These are phyloP conservation scores for Xylaria sp. DNA, from an alignment of 2,329 filamentous ascomycete species.

Conservation along the genomic window DNA sequence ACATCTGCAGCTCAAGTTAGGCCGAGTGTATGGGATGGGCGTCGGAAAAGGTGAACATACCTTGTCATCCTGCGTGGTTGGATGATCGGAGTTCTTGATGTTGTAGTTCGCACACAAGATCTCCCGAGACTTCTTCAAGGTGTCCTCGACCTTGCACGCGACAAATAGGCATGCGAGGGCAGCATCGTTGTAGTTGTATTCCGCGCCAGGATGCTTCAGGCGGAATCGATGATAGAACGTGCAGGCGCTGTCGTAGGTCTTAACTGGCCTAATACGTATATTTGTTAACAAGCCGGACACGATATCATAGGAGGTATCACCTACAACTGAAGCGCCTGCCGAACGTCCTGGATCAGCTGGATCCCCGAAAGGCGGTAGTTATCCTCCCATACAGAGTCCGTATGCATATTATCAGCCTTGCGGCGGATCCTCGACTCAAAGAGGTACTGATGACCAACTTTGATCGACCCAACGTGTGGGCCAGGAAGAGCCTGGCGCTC, in stretches of 20 bases:
- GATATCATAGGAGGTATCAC: conserved; percentile 37
- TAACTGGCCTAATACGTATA: conserved; percentile 66
- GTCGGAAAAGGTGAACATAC: conserved; percentile 48
- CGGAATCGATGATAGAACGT: conserved; percentile 95
- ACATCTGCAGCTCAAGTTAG: conserved; percentile 57
- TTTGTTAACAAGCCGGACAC: neutral
- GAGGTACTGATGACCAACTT: conserved; percentile 67
- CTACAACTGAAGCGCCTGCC: conserved; percentile 77
- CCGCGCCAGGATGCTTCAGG: conserved; percentile 78
- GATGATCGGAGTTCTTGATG: conserved; percentile 70
- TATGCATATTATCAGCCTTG: conserved; percentile 68
- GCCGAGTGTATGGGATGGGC: neutral
- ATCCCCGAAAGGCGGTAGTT: conserved; percentile 82
- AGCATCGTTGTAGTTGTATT: conserved; percentile 86
- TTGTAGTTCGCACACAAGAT: conserved; percentile 92
- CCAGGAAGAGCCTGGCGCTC: conserved; percentile 9
- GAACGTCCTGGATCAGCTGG: conserved; percentile 83
- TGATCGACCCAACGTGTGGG: conserved; percentile 36
- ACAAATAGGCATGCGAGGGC: conserved; percentile 87
- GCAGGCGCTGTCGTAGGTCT: conserved; percentile 89
- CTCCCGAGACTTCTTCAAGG: conserved; percentile 92
- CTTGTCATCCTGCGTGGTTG: conserved; percentile 77
- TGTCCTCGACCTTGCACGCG: conserved; percentile 97
- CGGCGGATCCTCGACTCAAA: conserved; percentile 80
- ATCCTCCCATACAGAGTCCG: conserved; percentile 79